These are phyloP conservation scores for Echinochloa phyllopogon DNA, from an alignment of 176 grass and related monocot species.

Conservation along the genomic window DNA sequence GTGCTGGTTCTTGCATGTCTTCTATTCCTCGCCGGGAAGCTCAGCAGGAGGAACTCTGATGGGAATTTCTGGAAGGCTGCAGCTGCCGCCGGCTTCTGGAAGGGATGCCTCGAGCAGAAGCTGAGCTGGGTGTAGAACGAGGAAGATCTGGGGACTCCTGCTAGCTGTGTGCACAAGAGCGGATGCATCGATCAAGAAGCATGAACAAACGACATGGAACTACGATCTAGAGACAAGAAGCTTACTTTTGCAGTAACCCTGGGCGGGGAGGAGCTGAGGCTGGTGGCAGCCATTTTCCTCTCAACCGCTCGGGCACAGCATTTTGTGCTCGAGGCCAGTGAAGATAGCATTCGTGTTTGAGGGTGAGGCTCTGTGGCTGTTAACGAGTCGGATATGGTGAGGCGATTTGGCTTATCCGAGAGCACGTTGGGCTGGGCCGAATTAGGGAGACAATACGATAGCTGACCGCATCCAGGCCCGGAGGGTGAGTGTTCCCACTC, in stretches of 20 bases:
- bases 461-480: not conserved
- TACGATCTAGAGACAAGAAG: not conserved
- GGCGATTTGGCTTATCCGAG: not conserved
- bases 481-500: no score
- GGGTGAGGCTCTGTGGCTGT: constrained; percentile 45
- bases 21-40: constrained; percentile 33
- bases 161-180: constrained; percentile 40
- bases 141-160: constrained; percentile 43
- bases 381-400: not conserved
- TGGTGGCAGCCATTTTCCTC: constrained; percentile 59
- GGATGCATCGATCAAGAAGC: constrained; percentile 4
- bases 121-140: constrained; percentile 49
- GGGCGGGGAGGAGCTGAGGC: constrained; percentile 45
- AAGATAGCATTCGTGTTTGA: constrained; percentile 46
- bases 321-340: constrained; percentile 37
- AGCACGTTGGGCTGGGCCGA: constrained; percentile 18
- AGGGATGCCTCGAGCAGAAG: constrained; percentile 44
- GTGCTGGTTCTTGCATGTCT: constrained; percentile 33
- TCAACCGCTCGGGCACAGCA: constrained; percentile 38
- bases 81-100: constrained; percentile 32
- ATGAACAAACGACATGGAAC: not conserved
- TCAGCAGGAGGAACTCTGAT: constrained; percentile 29
- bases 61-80: constrained; percentile 27
- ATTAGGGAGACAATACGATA: not conserved
- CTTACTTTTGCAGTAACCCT: constrained; percentile 54